These are phyloP conservation scores for Xylaria multiplex DNA, from an alignment of 2,329 filamentous ascomycete species.

Conservation along the genomic window DNA sequence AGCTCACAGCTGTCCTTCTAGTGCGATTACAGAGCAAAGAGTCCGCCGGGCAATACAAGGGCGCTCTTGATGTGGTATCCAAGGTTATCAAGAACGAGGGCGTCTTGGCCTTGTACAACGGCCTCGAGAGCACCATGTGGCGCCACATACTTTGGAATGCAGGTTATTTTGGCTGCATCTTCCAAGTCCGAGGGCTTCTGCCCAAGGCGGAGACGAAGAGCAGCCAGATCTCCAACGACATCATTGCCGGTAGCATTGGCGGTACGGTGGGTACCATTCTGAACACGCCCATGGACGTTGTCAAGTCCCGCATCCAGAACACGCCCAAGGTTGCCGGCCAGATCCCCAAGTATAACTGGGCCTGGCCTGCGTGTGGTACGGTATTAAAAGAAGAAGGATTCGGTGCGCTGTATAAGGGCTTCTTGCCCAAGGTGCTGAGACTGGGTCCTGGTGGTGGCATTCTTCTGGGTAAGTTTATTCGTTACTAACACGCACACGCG, in stretches of 20 bases:
- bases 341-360: constrained; percentile 98
- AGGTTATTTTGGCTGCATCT: constrained; percentile 88
- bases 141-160: constrained; percentile 75
- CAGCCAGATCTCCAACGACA: constrained; percentile 84
- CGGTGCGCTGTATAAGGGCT: constrained; percentile 93
- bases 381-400: constrained; percentile 96
- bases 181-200: constrained; percentile 88
- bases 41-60: constrained; percentile 86
- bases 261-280: constrained; percentile 88
- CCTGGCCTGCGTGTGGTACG: constrained; percentile 84
- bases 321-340: constrained; percentile 82
- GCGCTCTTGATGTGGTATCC: constrained; percentile 80
- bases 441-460: constrained; percentile 65
- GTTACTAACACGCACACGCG: neutral
- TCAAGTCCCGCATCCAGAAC: constrained; percentile 99
- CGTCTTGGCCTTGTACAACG: constrained; percentile 90
- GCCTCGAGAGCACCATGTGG: constrained; percentile 96
- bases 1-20: constrained; percentile 26
- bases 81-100: constrained; percentile 90
- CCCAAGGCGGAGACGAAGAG: constrained; percentile 84
- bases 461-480: constrained; percentile 63
- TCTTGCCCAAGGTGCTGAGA: constrained; percentile 91
- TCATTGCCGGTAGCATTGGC: constrained; percentile 86
- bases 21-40: constrained; percentile 97
- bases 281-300: constrained; percentile 73